Percentiles rank a stretch among this genome's conserved stretches.
Conservation (phyloP, 176 grass and related monocot genomes). For the Triticum dicoccoides region DNA sequence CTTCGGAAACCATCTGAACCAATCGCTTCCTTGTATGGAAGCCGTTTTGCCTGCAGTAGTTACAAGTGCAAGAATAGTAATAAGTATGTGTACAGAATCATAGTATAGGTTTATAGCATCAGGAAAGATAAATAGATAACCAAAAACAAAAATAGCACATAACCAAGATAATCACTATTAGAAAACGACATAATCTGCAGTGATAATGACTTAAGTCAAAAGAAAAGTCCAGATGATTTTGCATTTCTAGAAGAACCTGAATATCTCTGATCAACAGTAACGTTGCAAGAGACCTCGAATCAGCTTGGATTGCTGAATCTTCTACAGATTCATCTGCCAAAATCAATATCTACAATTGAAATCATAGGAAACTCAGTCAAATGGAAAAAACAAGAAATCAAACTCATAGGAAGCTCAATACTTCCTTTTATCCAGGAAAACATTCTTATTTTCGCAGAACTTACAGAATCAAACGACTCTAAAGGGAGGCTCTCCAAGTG, state of each 20-base stretch:
- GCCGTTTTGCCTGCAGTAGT: constrained; percentile 60
- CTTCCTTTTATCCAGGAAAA: not conserved
- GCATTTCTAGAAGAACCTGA: constrained; percentile 45
- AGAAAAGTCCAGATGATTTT: not conserved
- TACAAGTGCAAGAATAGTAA: not conserved
- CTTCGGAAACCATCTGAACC: constrained; percentile 35
- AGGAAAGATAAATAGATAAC: not conserved
- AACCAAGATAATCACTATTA: not conserved
- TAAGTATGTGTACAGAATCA: not conserved
- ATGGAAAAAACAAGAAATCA: constrained; percentile 3
- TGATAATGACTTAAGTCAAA: not conserved
- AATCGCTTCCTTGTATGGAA: constrained; percentile 42
- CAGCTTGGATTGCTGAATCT: constrained; percentile 77
- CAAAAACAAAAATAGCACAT: constrained; percentile 12
- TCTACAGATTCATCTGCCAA: constrained; percentile 71
- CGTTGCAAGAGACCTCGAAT: constrained; percentile 78
- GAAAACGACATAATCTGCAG: not conserved
- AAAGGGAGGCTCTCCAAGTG: constrained; percentile 66
- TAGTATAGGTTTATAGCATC: not conserved
- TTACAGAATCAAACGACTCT: constrained; percentile 76
- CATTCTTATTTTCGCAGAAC: constrained; percentile 12
- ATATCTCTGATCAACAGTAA: constrained; percentile 71
- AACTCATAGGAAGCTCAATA: not conserved
- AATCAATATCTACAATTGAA: constrained; percentile 59
- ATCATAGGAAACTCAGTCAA: not conserved